phyloP scores from a whole-genome alignment of 148 eudicot genomes.

The Persicaria maculosa region DNA sequence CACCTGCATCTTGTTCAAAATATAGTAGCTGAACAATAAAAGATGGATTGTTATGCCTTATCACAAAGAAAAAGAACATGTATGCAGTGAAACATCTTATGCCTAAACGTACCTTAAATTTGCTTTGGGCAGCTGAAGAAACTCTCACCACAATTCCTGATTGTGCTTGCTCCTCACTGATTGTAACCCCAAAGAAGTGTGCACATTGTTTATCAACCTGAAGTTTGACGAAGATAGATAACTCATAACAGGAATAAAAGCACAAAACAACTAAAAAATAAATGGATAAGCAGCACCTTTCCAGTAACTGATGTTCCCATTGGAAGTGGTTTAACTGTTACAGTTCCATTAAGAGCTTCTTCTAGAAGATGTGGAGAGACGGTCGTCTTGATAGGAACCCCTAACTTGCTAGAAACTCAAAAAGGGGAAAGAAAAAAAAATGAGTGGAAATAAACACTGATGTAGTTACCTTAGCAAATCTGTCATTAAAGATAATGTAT shows the following conservation, averaged over 20 bases:
- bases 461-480: neutral
- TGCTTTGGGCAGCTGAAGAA: constrained; percentile 87
- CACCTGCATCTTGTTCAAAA: constrained; percentile 78
- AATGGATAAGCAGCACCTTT: constrained; percentile 46
- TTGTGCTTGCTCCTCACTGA: constrained; percentile 79
- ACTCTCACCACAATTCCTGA: constrained; percentile 86
- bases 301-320: constrained; percentile 87
- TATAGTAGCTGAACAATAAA: constrained; percentile 67
- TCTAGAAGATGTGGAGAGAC: constrained; percentile 90
- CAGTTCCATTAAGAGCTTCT: constrained; percentile 88
- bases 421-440: neutral
- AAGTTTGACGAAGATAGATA: constrained; percentile 2
- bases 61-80: neutral
- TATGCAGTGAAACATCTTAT: neutral
- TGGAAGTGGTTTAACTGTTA: constrained; percentile 83
- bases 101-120: constrained; percentile 63
- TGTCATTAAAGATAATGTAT: neutral
- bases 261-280: neutral
- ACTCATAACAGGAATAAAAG: neutral
- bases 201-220: constrained; percentile 97
- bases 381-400: constrained; percentile 98
- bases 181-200: constrained; percentile 87
- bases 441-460: neutral
- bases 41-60: neutral
- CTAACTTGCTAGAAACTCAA: constrained; percentile 59